These are phyloP conservation scores for Fusarium cicatricum DNA, from an alignment of 2,329 filamentous ascomycete genomes.

Conservation along the genomic window DNA sequence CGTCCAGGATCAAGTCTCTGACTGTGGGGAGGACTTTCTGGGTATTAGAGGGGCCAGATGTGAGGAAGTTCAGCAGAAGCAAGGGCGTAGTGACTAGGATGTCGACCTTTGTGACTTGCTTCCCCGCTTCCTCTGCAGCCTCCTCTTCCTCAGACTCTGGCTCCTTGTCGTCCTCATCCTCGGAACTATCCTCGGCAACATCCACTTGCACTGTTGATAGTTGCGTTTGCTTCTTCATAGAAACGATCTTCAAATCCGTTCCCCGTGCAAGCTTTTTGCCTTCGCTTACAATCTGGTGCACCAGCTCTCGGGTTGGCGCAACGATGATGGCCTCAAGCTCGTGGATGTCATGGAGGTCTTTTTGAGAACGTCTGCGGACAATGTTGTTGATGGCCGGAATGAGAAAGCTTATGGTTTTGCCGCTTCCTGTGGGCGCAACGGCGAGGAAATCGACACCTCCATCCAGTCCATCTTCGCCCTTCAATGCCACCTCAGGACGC, in stretches of 20 bases:
- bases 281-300: conserved; percentile 83
- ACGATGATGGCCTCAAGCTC: conserved; percentile 74
- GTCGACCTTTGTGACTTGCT: conserved; percentile 47
- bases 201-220: conserved; percentile 61
- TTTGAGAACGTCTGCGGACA: conserved; percentile 62
- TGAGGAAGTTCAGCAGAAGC: conserved; percentile 77
- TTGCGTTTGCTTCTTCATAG: conserved; percentile 86
- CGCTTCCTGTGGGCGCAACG: conserved; percentile 93
- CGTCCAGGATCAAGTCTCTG: conserved; percentile 81
- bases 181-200: conserved; percentile 49
- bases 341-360: conserved; percentile 51
- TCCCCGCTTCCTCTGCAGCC: conserved; percentile 35
- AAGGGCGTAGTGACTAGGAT: conserved; percentile 58
- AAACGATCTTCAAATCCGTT: conserved; percentile 80
- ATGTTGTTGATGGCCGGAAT: conserved; percentile 86
- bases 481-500: conserved; percentile 59
- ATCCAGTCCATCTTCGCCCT: conserved; percentile 47
- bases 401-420: conserved; percentile 93
- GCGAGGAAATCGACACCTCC: conserved; percentile 77
- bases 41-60: conserved; percentile 53
- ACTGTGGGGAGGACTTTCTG: conserved; percentile 70
- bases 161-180: conserved; percentile 51
- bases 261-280: conserved; percentile 80
- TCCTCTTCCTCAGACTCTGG: conserved; percentile 48
- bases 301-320: conserved; percentile 81